These are phyloP conservation scores for Cornus controversa DNA, from an alignment of 148 eudicot genomes.

Conservation along the genomic window DNA sequence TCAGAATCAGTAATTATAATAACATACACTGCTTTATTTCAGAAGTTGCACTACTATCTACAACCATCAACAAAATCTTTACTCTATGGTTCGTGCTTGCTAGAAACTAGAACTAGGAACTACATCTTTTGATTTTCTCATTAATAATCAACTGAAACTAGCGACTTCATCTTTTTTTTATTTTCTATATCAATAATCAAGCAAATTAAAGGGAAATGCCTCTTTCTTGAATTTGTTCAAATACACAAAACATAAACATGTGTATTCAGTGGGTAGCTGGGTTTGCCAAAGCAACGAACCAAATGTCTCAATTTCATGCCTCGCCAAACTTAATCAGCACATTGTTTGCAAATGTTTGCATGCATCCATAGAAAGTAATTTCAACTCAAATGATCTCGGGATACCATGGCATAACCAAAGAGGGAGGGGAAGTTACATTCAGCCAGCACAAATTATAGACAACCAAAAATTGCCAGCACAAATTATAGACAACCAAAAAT, in stretches of 20 bases:
- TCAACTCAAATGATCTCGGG: too few species aligned
- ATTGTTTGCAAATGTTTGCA: too few species aligned
- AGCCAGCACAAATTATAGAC: neutral
- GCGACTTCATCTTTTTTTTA: neutral
- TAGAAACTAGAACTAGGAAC: neutral
- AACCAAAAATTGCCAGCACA: neutral
- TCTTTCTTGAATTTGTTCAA: neutral
- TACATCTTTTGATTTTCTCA: too few species aligned
- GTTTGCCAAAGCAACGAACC: too few species aligned
- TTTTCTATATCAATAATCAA: neutral
- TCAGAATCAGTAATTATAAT: neutral
- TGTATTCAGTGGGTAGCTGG: neutral
- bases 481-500: neutral
- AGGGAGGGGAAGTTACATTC: neutral
- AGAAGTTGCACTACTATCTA: neutral
- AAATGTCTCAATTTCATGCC: too few species aligned
- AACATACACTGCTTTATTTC: neutral
- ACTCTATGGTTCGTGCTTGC: neutral
- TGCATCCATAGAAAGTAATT: neutral
- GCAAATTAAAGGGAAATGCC: neutral
- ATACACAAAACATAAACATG: neutral
- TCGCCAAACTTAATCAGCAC: too few species aligned
- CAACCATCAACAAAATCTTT: too few species aligned
- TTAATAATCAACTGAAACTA: neutral
- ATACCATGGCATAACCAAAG: too few species aligned